Conservation (phyloP, 1,284 basidiomycete genomes). For the Malassezia japonica region DNA sequence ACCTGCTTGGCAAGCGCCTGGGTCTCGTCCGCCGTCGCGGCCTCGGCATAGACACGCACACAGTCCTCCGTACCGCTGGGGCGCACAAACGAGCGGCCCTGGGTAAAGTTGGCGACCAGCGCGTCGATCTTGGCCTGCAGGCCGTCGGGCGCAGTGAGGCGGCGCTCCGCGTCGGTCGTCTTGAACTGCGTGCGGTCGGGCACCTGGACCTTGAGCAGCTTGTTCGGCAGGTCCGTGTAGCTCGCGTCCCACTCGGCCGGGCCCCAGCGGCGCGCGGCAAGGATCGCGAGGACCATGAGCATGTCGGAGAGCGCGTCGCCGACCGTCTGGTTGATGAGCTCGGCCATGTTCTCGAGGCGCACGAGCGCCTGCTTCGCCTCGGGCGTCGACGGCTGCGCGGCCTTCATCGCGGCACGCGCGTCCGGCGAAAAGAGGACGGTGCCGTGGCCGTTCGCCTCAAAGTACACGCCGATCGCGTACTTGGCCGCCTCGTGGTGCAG, state of each 20-base stretch:
- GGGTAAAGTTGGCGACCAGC: slow-evolving; percentile 67
- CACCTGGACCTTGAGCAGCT: slow-evolving; percentile 90
- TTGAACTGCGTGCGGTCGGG: slow-evolving; percentile 72
- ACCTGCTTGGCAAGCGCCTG: slow-evolving; percentile 51
- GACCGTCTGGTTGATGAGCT: slow-evolving; percentile 94
- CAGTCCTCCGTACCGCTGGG: slow-evolving; percentile 98
- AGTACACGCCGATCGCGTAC: slow-evolving; percentile 93
- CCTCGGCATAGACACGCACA: slow-evolving; percentile 95
- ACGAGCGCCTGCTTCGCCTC: slow-evolving; percentile 57
- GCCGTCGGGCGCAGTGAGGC: slow-evolving; percentile 67
- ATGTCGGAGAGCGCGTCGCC: slow-evolving; percentile 95
- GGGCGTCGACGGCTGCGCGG: slow-evolving; percentile 67
- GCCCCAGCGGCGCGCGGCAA: slow-evolving; percentile 57
- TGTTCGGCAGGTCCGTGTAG: slow-evolving; percentile 89
- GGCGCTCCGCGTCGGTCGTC: slow-evolving; percentile 87
- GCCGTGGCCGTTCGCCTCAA: slow-evolving; percentile 98
- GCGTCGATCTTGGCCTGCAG: slow-evolving; percentile 81
- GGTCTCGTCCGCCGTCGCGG: slow-evolving; percentile 62
- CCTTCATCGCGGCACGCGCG: slow-evolving; percentile 47
- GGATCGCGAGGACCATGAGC: slow-evolving; percentile 85
- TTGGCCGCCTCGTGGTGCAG: slow-evolving; percentile 92
- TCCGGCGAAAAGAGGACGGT: slow-evolving; percentile 78
- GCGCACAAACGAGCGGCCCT: slow-evolving; percentile 82
- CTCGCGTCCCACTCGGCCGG: slow-evolving; percentile 80
- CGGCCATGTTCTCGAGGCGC: slow-evolving; percentile 55